Evolutionary conservation across 306 rosid genomes (phyloP), one percentile per base, ranked within the genome.

Genomic region (Castanea sativa): DNA sequence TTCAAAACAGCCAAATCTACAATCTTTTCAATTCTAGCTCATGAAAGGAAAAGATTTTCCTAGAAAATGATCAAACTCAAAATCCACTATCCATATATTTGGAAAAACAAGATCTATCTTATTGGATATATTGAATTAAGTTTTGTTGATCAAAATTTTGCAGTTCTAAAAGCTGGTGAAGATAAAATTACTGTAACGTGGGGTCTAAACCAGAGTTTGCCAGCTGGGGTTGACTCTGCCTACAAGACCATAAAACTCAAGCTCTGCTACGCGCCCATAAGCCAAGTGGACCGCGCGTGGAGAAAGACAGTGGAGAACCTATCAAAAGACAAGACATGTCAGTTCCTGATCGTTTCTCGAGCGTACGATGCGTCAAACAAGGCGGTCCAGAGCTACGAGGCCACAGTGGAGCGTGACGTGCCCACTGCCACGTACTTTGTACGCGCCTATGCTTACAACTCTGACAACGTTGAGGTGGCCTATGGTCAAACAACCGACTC

Each of bases 261-360:
- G 77, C 78, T 96, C 0, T 96, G 99, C 88, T 96, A 88, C 85
- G 93, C 98, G 82, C 93, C 91, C 0, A 59, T 87, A 41, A 96
- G 99, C 89, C 99, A 96, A 67, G 41, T 27, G 15, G 96, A 91
- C 85, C 96, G 99, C 73, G 82, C 72, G 3, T 96, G 99, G 99
- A 90, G 99, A 67, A 93, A 96, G 84, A 96, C 99, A 0, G 87
- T 59, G 45, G 93, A 91, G n/a, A 21, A 76, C 0, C 91, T 96
- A 56, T 1, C 30, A 1, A 88, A 83, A 84, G 98, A 93, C 94
- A 96, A 90, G 87, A 93, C 96, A 2, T 96, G 99, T 76, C 90
- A 52, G 60, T 84, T 85, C 83, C 60, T 73, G 67, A 86, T 96
- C 65, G 84, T 89, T 1, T 11, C 79, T 0, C 81, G 53, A 38